Conservation (phyloP, 176 grass and related monocot species). For the bread wheat (Triticum aestivum) region DNA sequence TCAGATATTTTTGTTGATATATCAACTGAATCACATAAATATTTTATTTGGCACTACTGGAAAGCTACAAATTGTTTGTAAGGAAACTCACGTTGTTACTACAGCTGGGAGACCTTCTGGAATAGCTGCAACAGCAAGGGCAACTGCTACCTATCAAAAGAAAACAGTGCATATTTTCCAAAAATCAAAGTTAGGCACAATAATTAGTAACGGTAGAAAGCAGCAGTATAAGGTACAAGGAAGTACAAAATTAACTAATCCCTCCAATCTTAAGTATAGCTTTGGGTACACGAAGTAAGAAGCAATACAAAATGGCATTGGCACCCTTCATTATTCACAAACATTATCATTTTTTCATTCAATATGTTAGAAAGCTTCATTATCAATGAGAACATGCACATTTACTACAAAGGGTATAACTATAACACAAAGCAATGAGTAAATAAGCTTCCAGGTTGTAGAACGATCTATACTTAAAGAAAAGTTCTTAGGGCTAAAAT, state of each 20-base stretch:
- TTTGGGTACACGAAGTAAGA: not conserved
- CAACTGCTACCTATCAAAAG: constrained; percentile 79
- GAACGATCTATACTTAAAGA: not conserved
- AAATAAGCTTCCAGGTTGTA: not conserved
- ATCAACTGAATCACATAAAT: not conserved
- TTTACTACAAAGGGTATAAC: not conserved
- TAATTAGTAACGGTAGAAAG: not conserved
- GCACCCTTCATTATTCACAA: constrained; percentile 10
- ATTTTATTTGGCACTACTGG: not conserved
- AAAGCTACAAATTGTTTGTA: constrained; percentile 34
- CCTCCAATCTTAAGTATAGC: not conserved
- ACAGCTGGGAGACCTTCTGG: constrained; percentile 99
- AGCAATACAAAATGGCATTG: not conserved
- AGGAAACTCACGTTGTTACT: constrained; percentile 82
- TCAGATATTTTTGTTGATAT: constrained; percentile 2
- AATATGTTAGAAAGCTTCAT: not conserved
- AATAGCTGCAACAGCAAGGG: constrained; percentile 96
- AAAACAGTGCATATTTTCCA: constrained; percentile 20
- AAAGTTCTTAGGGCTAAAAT: not conserved
- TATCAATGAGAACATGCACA: not conserved
- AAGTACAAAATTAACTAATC: constrained; percentile 18
- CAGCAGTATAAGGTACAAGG: not conserved
- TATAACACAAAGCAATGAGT: not conserved
- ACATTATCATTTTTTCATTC: not conserved
- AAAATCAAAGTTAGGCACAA: constrained; percentile 19